phyloP scores from a whole-genome alignment of 805 yeast genomes.

The Saccharomycopsis capsularis region DNA sequence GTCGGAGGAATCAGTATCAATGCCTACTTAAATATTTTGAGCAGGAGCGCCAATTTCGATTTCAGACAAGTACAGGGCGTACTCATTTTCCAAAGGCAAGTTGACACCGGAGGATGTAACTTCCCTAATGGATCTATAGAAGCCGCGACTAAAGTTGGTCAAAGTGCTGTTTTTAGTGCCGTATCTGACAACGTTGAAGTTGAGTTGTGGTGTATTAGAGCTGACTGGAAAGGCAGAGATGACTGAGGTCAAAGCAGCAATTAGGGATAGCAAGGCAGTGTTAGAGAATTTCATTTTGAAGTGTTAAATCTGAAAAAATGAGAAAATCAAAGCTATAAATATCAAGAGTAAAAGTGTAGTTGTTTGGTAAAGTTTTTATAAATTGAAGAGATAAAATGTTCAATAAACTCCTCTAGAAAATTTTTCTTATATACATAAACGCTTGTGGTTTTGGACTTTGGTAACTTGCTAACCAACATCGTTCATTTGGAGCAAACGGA shows the following conservation, averaged over 20 bases:
- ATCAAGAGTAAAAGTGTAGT: too few relatives aligned
- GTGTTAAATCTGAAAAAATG: too few relatives aligned
- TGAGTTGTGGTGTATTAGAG: too few relatives aligned
- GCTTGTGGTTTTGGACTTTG: background rate
- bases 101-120: conserved; percentile 19
- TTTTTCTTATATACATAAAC: background rate
- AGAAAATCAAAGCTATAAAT: too few relatives aligned
- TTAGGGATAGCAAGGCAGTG: conserved; percentile 13
- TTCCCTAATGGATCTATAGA: too few relatives aligned
- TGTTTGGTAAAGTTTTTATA: too few relatives aligned
- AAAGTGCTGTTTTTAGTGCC: too few relatives aligned
- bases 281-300: conserved; percentile 16
- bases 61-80: conserved; percentile 33
- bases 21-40: conserved; percentile 25
- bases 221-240: conserved; percentile 18
- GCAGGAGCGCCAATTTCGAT: conserved; percentile 28
- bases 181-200: too few relatives aligned
- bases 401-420: background rate
- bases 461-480: too few relatives aligned
- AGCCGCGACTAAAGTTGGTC: too few relatives aligned
- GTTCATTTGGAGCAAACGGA: too few relatives aligned
- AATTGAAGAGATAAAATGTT: too few relatives aligned
- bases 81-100: conserved; percentile 33
- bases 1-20: conserved; percentile 46
- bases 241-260: conserved; percentile 11